Evolutionary conservation across 78 protist species (phyloP).

Genomic region (Tieghemostelium lacteum): DNA sequence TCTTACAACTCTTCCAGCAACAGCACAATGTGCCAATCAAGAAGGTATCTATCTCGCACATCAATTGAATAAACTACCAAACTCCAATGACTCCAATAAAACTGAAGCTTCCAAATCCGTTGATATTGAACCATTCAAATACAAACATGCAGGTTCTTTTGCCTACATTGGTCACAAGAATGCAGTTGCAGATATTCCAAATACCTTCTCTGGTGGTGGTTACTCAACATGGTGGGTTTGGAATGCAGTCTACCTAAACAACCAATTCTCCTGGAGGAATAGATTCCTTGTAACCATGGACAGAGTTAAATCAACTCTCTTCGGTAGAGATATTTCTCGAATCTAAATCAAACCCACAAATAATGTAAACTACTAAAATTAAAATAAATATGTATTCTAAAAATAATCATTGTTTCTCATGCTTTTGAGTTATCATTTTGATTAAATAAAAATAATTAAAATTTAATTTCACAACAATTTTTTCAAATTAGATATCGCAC

Average conservation of each 20-base stretch:
- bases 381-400: neutral
- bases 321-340: slow-evolving; percentile 72
- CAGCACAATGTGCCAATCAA: slow-evolving; percentile 82
- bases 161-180: slow-evolving; percentile 69
- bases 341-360: too few species aligned
- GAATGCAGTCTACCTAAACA: slow-evolving; percentile 42
- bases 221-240: slow-evolving; percentile 72
- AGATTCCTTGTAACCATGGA: slow-evolving; percentile 39
- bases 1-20: slow-evolving; percentile 75
- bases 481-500: too few species aligned
- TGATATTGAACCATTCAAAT: slow-evolving; percentile 25
- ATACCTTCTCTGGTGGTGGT: slow-evolving; percentile 53
- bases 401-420: too few species aligned
- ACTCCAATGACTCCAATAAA: too few species aligned
- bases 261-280: slow-evolving; percentile 63
- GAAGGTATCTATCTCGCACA: slow-evolving; percentile 60
- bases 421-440: too few species aligned
- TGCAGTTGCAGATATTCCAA: slow-evolving; percentile 71
- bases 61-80: slow-evolving; percentile 39
- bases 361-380: neutral
- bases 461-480: too few species aligned
- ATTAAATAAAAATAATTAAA: too few species aligned
- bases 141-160: slow-evolving; percentile 71
- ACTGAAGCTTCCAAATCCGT: too few species aligned
- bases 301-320: slow-evolving; percentile 41